Base-by-base conservation (phyloP, 352 stramenopile genomes). In the Globisporangium parvum region DNA sequence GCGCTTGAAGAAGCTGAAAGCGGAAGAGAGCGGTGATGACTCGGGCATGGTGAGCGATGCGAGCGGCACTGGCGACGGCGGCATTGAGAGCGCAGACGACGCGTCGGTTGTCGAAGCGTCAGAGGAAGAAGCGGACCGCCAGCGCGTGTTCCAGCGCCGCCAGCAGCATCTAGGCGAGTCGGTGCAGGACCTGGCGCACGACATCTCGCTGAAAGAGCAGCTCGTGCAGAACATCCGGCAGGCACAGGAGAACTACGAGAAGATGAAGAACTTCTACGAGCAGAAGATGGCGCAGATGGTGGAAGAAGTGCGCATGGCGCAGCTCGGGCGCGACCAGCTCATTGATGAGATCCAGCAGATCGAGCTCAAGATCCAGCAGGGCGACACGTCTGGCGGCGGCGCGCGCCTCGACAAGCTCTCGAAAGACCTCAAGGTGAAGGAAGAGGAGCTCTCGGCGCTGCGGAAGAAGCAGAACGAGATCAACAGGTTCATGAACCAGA, bases 121-220 rank as follows among this genome's bases (percentile, higher is more conserved):
- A 15, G 69, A 85, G 55, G 79, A 92, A 70, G 80, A 94, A 47
- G 82, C 65, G 14, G 77, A 88, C 57, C 77, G 77, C 55, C 80
- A 91, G 55, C 81, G 80, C n/a, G 81, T 92, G 24, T 95, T 95
- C 55, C 70, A 93, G 60, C 73, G 80, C 35, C 80, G 83, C 3
- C 85, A 95, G 49, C 75, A 77, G 11, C 78, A 92, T 41, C 62
- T 95, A 23, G 83, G 85, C 15, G 80, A 92, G 35, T 88, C 77
- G 3, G 83, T 93, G 6, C 71, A 92, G 51, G 83, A 91, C 47
- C 58, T 95, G 21, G 72, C 79, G 28, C 79, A 90, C 35, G 78
- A 93, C 35, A 95, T 95, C 61, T 91, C 85, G 9, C 55, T 93
- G 20, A 95, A 95, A 50, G 83, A 95, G 60, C 79, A 93, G 21